A percentile compares a stretch with the other conserved stretches of the same genome.
phyloP scores from a whole-genome alignment of 163 green algal species.

The Coccomyxa subellipsoidea region DNA sequence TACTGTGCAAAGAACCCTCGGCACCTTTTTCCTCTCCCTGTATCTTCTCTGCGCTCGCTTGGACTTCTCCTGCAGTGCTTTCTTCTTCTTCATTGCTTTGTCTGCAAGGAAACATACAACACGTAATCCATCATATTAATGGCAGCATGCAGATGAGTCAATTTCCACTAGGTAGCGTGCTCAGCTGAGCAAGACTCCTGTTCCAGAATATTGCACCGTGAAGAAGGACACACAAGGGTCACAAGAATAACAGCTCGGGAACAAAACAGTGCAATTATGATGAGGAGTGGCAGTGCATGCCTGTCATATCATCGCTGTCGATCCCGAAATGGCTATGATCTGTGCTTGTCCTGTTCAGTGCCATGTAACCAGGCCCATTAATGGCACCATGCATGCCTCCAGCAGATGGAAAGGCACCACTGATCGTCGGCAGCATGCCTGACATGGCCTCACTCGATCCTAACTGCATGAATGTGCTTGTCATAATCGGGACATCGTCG shows the following conservation, averaged over 20 bases:
- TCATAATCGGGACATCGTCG: not conserved
- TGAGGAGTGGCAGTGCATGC: not conserved
- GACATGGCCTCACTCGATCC: not conserved
- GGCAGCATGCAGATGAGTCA: too few relatives aligned
- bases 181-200: too few relatives aligned
- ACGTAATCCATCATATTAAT: too few relatives aligned
- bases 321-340: not conserved
- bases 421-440: not conserved
- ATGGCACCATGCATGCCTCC: not conserved
- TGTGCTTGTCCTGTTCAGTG: not conserved
- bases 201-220: too few relatives aligned
- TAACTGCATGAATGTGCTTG: not conserved
- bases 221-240: too few relatives aligned
- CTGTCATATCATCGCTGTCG: not conserved
- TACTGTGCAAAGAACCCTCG: not conserved
- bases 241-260: too few relatives aligned
- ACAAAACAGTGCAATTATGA: too few relatives aligned
- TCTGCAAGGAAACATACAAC: not conserved
- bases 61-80: constrained; percentile 1
- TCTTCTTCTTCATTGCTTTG: not conserved
- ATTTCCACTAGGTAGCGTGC: too few relatives aligned
- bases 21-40: constrained; percentile 14
- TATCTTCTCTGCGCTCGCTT: constrained; percentile 3
- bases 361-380: not conserved
- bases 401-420: not conserved